A percentile compares a stretch with the other conserved stretches of the same genome.
These are phyloP conservation scores for Aspergillus bombycis DNA, from an alignment of 2,329 filamentous ascomycete genomes.

Conservation along the genomic window DNA sequence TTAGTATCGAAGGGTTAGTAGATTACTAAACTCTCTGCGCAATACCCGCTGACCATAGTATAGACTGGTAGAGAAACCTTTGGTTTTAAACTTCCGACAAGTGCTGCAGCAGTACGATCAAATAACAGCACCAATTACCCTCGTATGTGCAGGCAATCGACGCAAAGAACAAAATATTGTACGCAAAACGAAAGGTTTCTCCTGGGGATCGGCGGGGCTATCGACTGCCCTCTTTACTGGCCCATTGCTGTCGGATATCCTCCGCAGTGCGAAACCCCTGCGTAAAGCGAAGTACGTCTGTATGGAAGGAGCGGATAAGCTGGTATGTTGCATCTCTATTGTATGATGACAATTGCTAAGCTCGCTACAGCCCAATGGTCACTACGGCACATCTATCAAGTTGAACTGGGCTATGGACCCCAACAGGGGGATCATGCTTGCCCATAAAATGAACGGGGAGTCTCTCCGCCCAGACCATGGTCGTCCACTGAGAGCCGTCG, in stretches of 20 bases:
- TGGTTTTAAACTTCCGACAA: slow-evolving; percentile 72
- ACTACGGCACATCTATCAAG: slow-evolving; percentile 86
- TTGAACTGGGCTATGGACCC: slow-evolving; percentile 85
- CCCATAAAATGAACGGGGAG: slow-evolving; percentile 90
- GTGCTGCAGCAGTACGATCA: slow-evolving; percentile 76
- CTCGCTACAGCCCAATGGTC: slow-evolving; percentile 69
- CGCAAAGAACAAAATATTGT: slow-evolving; percentile 92
- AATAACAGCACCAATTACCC: slow-evolving; percentile 80
- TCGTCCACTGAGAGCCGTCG: slow-evolving; percentile 77
- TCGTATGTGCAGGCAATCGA: slow-evolving; percentile 90
- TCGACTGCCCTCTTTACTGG: slow-evolving; percentile 90
- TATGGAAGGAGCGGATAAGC: slow-evolving; percentile 86
- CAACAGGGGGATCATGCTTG: slow-evolving; percentile 81
- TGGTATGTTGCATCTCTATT: slow-evolving; percentile 49
- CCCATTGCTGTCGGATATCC: slow-evolving; percentile 71
- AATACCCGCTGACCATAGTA: slow-evolving; percentile 13
- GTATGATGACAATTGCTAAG: slow-evolving; percentile 8
- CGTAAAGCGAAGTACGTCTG: slow-evolving; percentile 79
- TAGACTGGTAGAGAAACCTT: slow-evolving; percentile 74
- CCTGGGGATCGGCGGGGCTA: slow-evolving; percentile 85
- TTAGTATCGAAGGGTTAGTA: slow-evolving; percentile 72
- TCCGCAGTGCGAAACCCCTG: slow-evolving; percentile 68
- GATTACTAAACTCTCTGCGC: background rate
- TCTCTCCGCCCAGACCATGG: slow-evolving; percentile 80
- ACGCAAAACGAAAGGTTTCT: slow-evolving; percentile 89